Conservation (phyloP, 345 rosid genomes). For the Citrus maxima region DNA sequence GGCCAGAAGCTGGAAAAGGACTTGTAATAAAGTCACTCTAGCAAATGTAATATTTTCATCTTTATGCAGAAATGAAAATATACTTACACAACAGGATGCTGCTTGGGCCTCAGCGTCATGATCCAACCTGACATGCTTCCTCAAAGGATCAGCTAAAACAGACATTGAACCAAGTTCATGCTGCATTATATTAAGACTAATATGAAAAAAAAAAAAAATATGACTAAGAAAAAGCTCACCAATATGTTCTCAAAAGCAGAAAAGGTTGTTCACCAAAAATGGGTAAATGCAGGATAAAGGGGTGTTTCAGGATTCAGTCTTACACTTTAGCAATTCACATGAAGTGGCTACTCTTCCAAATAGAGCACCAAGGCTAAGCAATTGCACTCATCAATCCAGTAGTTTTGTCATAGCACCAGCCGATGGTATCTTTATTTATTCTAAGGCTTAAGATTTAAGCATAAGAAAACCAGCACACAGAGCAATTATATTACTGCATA, state of each 20-base stretch:
- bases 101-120: slow-evolving; percentile 16
- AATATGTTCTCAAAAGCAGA: neutral
- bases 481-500: neutral
- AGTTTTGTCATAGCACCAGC: neutral
- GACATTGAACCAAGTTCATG: slow-evolving; percentile 29
- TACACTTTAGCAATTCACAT: neutral
- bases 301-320: too few species aligned
- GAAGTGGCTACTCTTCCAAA: neutral
- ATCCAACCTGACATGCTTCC: slow-evolving; percentile 36
- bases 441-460: neutral
- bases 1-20: too few species aligned
- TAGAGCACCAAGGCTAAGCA: neutral
- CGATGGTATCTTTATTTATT: neutral
- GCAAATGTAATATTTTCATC: too few species aligned
- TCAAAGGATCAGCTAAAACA: slow-evolving; percentile 21
- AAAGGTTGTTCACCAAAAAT: too few species aligned
- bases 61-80: too few species aligned
- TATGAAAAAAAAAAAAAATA: neutral
- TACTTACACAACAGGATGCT: too few species aligned
- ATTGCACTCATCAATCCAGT: neutral
- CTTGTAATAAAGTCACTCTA: too few species aligned
- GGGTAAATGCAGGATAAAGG: too few species aligned
- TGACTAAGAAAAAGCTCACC: neutral
- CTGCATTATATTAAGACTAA: slow-evolving; percentile 26
- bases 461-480: neutral